Percentiles rank a stretch among this genome's conserved stretches.
Evolutionary conservation across 805 yeast species (phyloP).

Genomic region (Maudiozyma pseudohumilis): DNA sequence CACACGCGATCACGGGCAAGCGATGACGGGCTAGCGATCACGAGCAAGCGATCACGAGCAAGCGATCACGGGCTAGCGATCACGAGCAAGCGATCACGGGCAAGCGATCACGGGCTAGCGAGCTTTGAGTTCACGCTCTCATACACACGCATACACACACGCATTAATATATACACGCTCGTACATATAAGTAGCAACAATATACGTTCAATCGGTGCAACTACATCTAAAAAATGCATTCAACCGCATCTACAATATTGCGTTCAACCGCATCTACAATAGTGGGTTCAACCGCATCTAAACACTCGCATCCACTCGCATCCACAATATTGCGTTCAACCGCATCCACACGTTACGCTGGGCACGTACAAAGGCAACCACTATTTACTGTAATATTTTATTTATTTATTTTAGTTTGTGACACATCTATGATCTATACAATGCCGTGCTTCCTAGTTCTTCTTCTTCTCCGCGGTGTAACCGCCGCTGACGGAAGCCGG

Average conservation of each 20-base stretch:
- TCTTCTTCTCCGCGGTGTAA: slow-evolving; percentile 15
- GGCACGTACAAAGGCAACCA: too few relatives aligned
- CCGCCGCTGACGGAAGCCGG: slow-evolving; percentile 9
- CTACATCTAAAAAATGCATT: too few relatives aligned
- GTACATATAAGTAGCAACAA: not conserved
- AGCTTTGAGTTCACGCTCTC: too few relatives aligned
- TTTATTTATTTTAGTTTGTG: not conserved
- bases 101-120: not conserved
- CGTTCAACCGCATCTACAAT: too few relatives aligned
- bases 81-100: not conserved
- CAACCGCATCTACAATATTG: too few relatives aligned
- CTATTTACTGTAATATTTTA: too few relatives aligned
- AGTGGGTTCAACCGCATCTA: too few relatives aligned
- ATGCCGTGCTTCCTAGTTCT: slow-evolving; percentile 7
- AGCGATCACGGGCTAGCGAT: not conserved
- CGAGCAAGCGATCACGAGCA: not conserved
- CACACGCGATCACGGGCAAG: not conserved
- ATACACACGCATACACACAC: not conserved
- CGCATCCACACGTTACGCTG: too few relatives aligned
- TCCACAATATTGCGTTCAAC: too few relatives aligned
- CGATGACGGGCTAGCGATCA: not conserved
- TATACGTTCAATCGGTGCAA: too few relatives aligned
- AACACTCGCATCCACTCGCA: too few relatives aligned
- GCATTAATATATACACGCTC: not conserved
- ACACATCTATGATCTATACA: not conserved